Evolutionary conservation across 1,284 basidiomycete genomes (phyloP).

Genomic region (Schizophyllum commune): DNA sequence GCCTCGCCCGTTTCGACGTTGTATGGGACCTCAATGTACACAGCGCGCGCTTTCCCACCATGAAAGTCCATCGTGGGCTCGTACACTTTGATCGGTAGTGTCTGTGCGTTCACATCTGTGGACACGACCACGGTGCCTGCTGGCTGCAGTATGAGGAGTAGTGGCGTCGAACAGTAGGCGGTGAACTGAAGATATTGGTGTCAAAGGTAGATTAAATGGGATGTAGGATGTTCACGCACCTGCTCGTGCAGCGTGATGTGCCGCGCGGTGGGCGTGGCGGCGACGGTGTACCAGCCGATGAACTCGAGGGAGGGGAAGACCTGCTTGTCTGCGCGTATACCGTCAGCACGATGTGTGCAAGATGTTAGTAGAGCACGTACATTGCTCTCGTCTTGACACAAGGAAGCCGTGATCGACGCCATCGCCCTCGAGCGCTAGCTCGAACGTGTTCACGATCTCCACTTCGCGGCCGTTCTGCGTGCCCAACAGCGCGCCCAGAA

Average conservation of each 20-base stretch:
- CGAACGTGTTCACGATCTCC: conserved; percentile 95
- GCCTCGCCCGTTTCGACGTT: conserved; percentile 97
- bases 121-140: conserved; percentile 35
- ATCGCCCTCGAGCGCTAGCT: conserved; percentile 61
- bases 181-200: conserved; percentile 44
- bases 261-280: conserved; percentile 55
- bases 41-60: conserved; percentile 66
- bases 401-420: conserved; percentile 79
- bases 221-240: conserved; percentile 31
- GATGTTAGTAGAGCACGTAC: conserved; percentile 38
- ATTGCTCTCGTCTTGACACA: conserved; percentile 80
- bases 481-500: conserved; percentile 90
- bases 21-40: conserved; percentile 78
- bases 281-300: conserved; percentile 95
- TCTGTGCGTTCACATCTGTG: conserved; percentile 53
- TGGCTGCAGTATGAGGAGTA: conserved; percentile 68
- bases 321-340: conserved; percentile 71
- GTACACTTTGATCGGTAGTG: conserved; percentile 83
- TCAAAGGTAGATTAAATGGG: conserved; percentile 1
- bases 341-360: background rate
- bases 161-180: conserved; percentile 64
- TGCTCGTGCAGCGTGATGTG: conserved; percentile 86
- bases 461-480: conserved; percentile 91
- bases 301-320: conserved; percentile 96
- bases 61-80: conserved; percentile 82